Evolutionary conservation across 768 basidiomycete species (phyloP).

Genomic region (Dentipellis sp.): DNA sequence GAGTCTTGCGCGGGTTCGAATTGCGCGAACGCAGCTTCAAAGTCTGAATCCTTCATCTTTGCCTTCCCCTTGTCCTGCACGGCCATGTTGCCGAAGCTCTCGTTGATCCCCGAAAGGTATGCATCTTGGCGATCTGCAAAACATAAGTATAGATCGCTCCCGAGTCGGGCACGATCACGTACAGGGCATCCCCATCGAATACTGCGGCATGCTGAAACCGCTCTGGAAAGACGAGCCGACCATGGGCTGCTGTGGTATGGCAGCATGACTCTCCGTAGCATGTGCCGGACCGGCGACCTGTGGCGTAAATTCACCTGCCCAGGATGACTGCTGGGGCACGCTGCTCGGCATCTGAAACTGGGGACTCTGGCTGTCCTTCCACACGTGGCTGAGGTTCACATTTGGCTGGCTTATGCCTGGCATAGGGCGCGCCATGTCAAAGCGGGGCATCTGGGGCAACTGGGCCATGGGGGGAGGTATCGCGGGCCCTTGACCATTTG

Average conservation of each 20-base stretch:
- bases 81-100: conserved; percentile 3
- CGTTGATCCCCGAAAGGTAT: neutral
- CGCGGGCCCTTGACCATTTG: conserved; percentile 25
- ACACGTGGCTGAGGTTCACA: conserved; percentile 5
- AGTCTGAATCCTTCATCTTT: conserved; percentile 68
- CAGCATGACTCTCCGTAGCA: neutral
- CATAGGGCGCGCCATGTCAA: conserved; percentile 17
- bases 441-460: conserved; percentile 22
- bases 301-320: conserved; percentile 18
- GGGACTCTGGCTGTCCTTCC: conserved; percentile 2
- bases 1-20: conserved; percentile 35
- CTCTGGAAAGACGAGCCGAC: neutral
- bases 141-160: neutral
- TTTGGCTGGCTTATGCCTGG: neutral
- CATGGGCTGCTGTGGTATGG: neutral
- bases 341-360: neutral
- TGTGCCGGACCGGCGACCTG: neutral
- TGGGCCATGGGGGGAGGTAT: conserved; percentile 26
- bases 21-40: conserved; percentile 79
- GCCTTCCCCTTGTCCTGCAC: conserved; percentile 59
- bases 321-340: neutral
- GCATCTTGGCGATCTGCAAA: neutral
- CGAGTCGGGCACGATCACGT: neutral
- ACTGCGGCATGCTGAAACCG: neutral
- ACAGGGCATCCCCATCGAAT: neutral